Evolutionary conservation across 1,284 basidiomycete genomes (phyloP), one percentile per base, ranked within the genome.

Genomic region (Rhodotorula sp.): DNA sequence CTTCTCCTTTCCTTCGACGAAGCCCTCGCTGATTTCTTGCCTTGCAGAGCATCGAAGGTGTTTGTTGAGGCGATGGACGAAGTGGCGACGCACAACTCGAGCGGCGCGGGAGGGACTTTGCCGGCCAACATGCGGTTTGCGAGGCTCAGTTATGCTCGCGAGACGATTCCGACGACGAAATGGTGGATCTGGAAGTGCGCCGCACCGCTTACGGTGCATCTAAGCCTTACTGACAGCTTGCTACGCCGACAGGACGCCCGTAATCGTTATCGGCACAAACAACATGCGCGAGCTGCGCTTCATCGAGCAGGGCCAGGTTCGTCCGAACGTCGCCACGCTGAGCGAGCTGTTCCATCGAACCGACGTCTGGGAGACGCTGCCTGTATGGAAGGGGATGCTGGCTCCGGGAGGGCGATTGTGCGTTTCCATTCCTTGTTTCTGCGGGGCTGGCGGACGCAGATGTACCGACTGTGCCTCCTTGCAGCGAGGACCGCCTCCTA

Each of bases 181-280:
- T 59, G 53, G 57, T 75, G 74, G 74, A 26, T 73, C 16, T 75
- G 74, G 74, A 65, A 67, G 73, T 71, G 24, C 37, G 70, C 64
- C 7, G n/a, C n/a, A n/a, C n/a, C 8, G 18, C 2, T 26, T 30
- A 24, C 24, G 3, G 0, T 10, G 13, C 30, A 3, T 13, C 20
- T 16, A 16, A 4, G 37, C 20, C 10, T 10, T 24, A 28, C 34
- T 48, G 15, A 59, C 24, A 40, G 4, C 20, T 4, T 11, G 1
- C 2, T 50, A 22, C 9, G 6, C 18, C 20, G 4, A 13, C 57
- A 77, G 76, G 46, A 64, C 67, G 22, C 76, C 76, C 10, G 66
- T 74, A 5, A 64, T 77, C 28, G 75, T 75, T 5, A 63, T 77
- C 34, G 71, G 62, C 15, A 72, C 66, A 24, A 56, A 74, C 51